Percentiles rank a stretch among this genome's conserved stretches.
These are phyloP conservation scores for Cladosporium phlei DNA, from an alignment of 2,329 filamentous ascomycete genomes.

Conservation along the genomic window DNA sequence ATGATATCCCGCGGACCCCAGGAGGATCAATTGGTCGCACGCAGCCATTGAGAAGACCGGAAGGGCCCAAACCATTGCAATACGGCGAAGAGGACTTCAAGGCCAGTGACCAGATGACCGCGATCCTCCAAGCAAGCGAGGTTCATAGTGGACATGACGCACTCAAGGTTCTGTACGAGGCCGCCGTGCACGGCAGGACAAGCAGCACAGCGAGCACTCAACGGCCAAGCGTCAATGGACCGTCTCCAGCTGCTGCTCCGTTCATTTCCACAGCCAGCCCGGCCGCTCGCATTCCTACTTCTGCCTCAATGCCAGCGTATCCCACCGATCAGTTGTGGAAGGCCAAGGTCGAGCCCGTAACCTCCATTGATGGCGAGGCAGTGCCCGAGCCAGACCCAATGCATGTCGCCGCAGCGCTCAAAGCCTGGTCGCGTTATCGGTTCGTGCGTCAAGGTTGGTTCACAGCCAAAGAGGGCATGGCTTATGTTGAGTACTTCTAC, in stretches of 20 bases:
- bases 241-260: conserved; percentile 6
- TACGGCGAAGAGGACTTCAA: conserved; percentile 52
- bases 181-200: conserved; percentile 53
- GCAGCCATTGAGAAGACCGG: conserved; percentile 62
- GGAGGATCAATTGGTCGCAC: conserved; percentile 62
- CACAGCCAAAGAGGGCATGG: conserved; percentile 85
- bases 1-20: conserved; percentile 59
- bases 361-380: conserved; percentile 13
- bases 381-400: conserved; percentile 27
- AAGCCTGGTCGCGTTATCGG: conserved; percentile 84
- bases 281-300: conserved; percentile 6
- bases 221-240: conserved; percentile 23
- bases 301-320: conserved; percentile 19
- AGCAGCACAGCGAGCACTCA: conserved; percentile 38
- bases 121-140: conserved; percentile 57
- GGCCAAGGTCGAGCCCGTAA: conserved; percentile 19
- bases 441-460: conserved; percentile 98
- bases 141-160: conserved; percentile 92
- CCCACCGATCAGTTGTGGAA: conserved; percentile 23
- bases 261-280: conserved; percentile 14
- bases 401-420: conserved; percentile 60
- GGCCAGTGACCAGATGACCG: conserved; percentile 56
- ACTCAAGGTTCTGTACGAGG: conserved; percentile 84
- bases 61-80: conserved; percentile 29
- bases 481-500: conserved; percentile 95